These are phyloP conservation scores for Umbellularia californica DNA, from an alignment of 164 flowering plant genomes.

Conservation along the genomic window DNA sequence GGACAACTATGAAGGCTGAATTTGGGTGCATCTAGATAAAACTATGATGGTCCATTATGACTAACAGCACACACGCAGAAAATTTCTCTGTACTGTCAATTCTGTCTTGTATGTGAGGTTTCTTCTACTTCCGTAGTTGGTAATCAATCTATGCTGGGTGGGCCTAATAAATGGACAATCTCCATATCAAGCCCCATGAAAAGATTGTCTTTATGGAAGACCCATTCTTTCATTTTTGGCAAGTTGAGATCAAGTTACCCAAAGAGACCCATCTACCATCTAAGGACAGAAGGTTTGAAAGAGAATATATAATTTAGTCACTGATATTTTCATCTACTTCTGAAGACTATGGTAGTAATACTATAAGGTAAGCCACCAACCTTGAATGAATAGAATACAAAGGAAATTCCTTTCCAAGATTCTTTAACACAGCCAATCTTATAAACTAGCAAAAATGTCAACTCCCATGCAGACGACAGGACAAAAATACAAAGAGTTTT, in stretches of 20 bases:
- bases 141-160: no score
- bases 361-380: neutral
- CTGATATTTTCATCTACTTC: neutral
- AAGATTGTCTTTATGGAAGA: neutral
- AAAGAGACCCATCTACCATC: neutral
- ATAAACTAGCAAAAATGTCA: neutral
- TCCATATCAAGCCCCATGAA: no score
- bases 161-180: no score
- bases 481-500: neutral
- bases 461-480: slow-evolving; percentile 1
- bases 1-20: no score
- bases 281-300: neutral
- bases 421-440: neutral
- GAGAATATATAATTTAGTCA: neutral
- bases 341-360: neutral
- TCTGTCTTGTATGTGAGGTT: no score
- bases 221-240: neutral
- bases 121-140: no score
- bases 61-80: no score
- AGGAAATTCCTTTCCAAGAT: neutral
- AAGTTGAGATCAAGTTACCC: neutral
- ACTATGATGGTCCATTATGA: no score
- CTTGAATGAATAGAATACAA: neutral
- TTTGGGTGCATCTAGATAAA: no score
- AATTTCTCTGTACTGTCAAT: no score